Percentiles rank a stretch among this genome's conserved stretches.
These are phyloP conservation scores for Aureobasidium sp. DNA, from an alignment of 2,329 filamentous ascomycete species.

Conservation along the genomic window DNA sequence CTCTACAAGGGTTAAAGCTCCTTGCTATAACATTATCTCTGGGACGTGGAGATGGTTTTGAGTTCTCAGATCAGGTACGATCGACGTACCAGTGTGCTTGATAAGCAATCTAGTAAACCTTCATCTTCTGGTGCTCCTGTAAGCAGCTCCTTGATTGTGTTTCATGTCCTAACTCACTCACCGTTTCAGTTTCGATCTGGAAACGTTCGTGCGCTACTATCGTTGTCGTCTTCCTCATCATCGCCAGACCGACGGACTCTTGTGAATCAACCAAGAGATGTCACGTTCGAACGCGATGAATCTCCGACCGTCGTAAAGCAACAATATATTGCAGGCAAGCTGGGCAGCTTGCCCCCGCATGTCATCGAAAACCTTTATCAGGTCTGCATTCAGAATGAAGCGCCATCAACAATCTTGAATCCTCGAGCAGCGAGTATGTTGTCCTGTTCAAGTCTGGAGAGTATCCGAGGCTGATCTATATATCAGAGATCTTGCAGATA, in stretches of 20 bases:
- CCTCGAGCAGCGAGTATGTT: conserved; percentile 12
- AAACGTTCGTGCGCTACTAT: background rate
- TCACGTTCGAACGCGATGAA: background rate
- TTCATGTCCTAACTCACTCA: background rate
- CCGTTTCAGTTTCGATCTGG: background rate
- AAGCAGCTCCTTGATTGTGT: background rate
- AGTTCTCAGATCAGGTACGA: background rate
- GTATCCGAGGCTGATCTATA: background rate
- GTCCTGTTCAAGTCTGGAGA: background rate
- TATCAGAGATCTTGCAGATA: background rate
- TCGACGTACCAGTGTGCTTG: background rate
- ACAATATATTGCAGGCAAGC: background rate
- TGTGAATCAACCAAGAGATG: background rate
- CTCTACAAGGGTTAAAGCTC: conserved; percentile 1
- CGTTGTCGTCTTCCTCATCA: background rate
- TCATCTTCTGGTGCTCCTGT: background rate
- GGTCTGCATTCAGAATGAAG: background rate
- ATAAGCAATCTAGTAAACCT: background rate
- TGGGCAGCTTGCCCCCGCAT: background rate
- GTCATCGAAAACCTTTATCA: background rate
- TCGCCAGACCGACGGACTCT: background rate
- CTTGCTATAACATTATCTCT: background rate
- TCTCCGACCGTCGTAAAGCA: background rate
- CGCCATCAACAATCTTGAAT: background rate
- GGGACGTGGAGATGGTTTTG: conserved; percentile 1